A percentile compares a stretch with the other conserved stretches of the same genome.
Conservation (phyloP, 495 filamentous ascomycete genomes). For the Penicillium riverlandense region DNA sequence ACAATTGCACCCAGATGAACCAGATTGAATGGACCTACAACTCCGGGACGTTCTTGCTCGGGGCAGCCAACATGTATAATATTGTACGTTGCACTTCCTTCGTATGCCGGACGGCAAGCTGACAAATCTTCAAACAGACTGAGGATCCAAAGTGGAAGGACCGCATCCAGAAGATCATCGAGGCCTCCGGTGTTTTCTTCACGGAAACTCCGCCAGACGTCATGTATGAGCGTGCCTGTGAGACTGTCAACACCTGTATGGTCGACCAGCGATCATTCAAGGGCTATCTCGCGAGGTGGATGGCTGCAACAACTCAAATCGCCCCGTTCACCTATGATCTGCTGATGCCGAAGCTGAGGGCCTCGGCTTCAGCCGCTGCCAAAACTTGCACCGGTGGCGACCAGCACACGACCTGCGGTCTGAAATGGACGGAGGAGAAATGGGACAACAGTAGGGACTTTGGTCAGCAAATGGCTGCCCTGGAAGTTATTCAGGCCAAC, state of each 20-base stretch:
- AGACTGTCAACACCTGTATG: slow-evolving; percentile 52
- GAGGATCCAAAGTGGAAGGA: slow-evolving; percentile 46
- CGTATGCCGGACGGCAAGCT: not conserved
- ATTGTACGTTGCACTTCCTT: slow-evolving; percentile 13
- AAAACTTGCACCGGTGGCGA: slow-evolving; percentile 57
- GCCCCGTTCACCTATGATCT: slow-evolving; percentile 56
- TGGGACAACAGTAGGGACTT: slow-evolving; percentile 54
- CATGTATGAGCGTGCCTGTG: slow-evolving; percentile 63
- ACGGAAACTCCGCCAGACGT: slow-evolving; percentile 34
- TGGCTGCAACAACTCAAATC: slow-evolving; percentile 61
- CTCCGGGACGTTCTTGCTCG: slow-evolving; percentile 27
- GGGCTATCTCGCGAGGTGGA: slow-evolving; percentile 77
- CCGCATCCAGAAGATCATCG: slow-evolving; percentile 52
- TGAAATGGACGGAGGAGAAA: slow-evolving; percentile 50
- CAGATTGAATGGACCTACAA: slow-evolving; percentile 35
- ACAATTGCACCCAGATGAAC: slow-evolving; percentile 31
- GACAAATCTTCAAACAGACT: slow-evolving; percentile 13
- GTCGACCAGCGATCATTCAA: slow-evolving; percentile 81
- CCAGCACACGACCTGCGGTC: slow-evolving; percentile 50
- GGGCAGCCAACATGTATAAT: slow-evolving; percentile 35
- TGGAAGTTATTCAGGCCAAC: slow-evolving; percentile 61
- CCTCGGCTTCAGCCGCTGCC: slow-evolving; percentile 63
- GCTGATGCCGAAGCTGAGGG: slow-evolving; percentile 59
- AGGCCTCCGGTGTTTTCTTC: slow-evolving; percentile 50
- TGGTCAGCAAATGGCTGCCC: slow-evolving; percentile 65